Base-by-base conservation (phyloP, 148 eudicot species). In the Vaccinium myrtillus region DNA sequence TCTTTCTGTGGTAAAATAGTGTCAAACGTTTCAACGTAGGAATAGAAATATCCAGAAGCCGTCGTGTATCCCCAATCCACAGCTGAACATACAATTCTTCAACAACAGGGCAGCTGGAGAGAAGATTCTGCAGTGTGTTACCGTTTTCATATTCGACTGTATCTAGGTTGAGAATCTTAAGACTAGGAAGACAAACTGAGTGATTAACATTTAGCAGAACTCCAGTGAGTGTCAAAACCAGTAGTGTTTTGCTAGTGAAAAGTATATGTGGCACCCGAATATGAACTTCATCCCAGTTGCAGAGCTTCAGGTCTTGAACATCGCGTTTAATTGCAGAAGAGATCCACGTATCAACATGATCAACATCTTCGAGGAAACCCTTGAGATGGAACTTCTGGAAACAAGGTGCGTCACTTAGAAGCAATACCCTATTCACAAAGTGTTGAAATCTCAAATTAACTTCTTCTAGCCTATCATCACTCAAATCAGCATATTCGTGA, bases 401-500 rank as follows among this genome's bases (percentile, higher is more conserved):
- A 21, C 70, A 86, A n/a, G 85, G 77, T 0, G 50, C 84, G 3
- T 83, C 81, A 74, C 79, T 82, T 11, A 59, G 67, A 51, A 75
- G 75, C 75, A 88, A 51, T 58, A 86, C 86, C n/a, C 86, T 78
- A 39, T 78, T 51, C 18, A 88, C 87, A 25, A 85, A 86, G 27
- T 80, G 23, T 10, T 39, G 27, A 69, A 83, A 88, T 14, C 74
- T 85, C 39, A 75, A 30, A 25, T 83, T 1, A 25, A 78, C 65
- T 27, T 54, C 65, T 6, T 53, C 7, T 11, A 11, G 14, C 21
- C 56, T 23, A n/a, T 48, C 56, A 3, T 77, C 32, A 2, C 55
- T 76, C 79, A 77, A 77, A 5, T 48, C 1, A 23, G 8, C 14
- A 49, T 49, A n/a, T n/a, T 77, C 56, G 1, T 48, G 36, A 2